These are phyloP conservation scores for Tolypocladium tropicale DNA, from an alignment of 2,329 filamentous ascomycete species.

Conservation along the genomic window DNA sequence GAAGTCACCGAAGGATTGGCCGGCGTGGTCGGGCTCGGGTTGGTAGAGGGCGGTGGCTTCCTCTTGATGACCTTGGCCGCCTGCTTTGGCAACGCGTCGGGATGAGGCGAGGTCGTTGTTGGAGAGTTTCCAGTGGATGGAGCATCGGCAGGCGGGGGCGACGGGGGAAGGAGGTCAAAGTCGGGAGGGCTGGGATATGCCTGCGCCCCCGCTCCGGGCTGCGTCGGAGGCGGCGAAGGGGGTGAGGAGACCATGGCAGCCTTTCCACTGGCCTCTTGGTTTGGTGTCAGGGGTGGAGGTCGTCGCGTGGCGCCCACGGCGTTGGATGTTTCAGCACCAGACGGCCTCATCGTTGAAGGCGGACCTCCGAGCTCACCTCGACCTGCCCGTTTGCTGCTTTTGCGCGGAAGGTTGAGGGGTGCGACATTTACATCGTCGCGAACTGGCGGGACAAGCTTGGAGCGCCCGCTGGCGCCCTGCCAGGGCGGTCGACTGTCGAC, in stretches of 20 bases:
- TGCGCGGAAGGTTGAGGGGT: slow-evolving; percentile 46
- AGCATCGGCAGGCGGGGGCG: slow-evolving; percentile 7
- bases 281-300: slow-evolving; percentile 17
- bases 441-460: slow-evolving; percentile 52
- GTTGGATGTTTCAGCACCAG: slow-evolving; percentile 23
- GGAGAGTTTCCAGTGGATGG: slow-evolving; percentile 2
- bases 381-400: slow-evolving; percentile 31
- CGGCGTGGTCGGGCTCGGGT: slow-evolving; percentile 1
- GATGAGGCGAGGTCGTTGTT: slow-evolving; percentile 10
- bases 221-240: neutral
- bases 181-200: slow-evolving; percentile 24
- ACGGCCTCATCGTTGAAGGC: slow-evolving; percentile 11
- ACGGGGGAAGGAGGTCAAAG: slow-evolving; percentile 13
- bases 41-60: slow-evolving; percentile 29
- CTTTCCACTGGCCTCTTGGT: slow-evolving; percentile 19
- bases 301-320: slow-evolving; percentile 8
- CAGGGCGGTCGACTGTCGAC: slow-evolving; percentile 47
- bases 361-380: slow-evolving; percentile 11
- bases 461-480: slow-evolving; percentile 64
- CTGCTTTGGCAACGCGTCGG: slow-evolving; percentile 11
- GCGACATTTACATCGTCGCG: slow-evolving; percentile 46
- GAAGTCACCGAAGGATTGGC: neutral
- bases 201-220: slow-evolving; percentile 7
- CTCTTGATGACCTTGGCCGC: slow-evolving; percentile 31
- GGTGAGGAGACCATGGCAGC: slow-evolving; percentile 12